Evolutionary conservation across 768 basidiomycete genomes (phyloP), one percentile per base, ranked within the genome.

Genomic region (Suillus alpinus): DNA sequence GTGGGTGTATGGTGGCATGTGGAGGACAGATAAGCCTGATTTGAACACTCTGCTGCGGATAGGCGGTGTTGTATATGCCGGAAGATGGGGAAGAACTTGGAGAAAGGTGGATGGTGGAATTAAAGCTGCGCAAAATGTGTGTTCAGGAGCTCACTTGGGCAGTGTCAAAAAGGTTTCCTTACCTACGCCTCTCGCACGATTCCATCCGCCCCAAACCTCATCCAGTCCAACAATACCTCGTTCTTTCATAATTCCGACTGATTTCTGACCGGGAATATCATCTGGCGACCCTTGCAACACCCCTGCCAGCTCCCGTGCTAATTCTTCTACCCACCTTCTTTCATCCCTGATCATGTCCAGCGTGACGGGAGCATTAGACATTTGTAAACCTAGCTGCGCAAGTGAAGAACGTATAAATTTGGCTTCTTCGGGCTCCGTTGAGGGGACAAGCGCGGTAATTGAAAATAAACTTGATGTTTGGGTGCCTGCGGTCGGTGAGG

Each of bases 191-290:
- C 95, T 78, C 6, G 93, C 94, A 60, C 95, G 86, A 69, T 95
- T 96, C 95, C 95, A 97, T 2, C 90, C 86, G 31, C 92, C 92
- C 95, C 95, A 98, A 0, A 91, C 91, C 74, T 96, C 95, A 69
- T 98, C 95, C 31, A 97, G 75, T 0, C 89, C 92, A 41, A 97
- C 82, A 37, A 96, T 83, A 1, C 92, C 94, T 32, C 92, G 83
- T 3, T 82, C 79, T 59, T 81, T 80, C 91, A 95, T 92, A 67
- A 95, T 80, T 1, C 92, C 89, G 0, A 75, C 76, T 58, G 53
- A 60, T 57, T 56, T 65, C 50, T 53, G 64, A 12, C 61, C 65
- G 0, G 58, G 34, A 0, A 46, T 44, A 47, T 65, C 72, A 8
- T 72, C 61, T 31, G 51, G 34, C 4, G 69, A 67, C 3, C 84